Percentiles rank a stretch among this genome's conserved stretches.
Evolutionary conservation across 2,329 filamentous ascomycete species (phyloP).

Genomic region (Pseudopithomyces chartarum): DNA sequence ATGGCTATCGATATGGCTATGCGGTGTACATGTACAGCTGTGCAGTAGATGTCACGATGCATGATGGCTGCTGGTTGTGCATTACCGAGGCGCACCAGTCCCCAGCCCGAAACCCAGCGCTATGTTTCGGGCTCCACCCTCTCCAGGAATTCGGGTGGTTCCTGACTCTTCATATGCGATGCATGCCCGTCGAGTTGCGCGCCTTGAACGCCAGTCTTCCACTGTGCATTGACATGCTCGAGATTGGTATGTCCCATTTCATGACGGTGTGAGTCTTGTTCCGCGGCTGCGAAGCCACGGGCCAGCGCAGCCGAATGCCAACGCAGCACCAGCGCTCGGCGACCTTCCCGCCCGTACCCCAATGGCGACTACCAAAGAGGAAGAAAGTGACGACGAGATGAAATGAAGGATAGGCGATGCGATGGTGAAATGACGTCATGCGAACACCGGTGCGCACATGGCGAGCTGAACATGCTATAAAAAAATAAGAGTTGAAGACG

Average conservation of each 20-base stretch:
- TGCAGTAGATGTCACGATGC: conserved; percentile 39
- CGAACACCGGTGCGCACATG: conserved; percentile 16
- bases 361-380: not conserved
- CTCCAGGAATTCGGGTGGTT: conserved; percentile 30
- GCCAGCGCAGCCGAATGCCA: conserved; percentile 20
- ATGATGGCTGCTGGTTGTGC: conserved; percentile 18
- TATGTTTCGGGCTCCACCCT: conserved; percentile 32
- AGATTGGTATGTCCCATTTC: not conserved
- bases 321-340: conserved; percentile 22
- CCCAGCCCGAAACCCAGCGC: conserved; percentile 30
- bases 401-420: not conserved
- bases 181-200: conserved; percentile 5
- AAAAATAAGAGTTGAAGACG: conserved; percentile 14
- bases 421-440: conserved; percentile 27
- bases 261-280: not conserved
- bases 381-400: conserved; percentile 1
- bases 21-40: conserved; percentile 42
- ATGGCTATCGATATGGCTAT: conserved; percentile 12
- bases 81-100: conserved; percentile 27
- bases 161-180: conserved; percentile 29
- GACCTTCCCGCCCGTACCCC: conserved; percentile 4
- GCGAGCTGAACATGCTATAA: conserved; percentile 8
- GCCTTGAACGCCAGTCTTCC: not conserved
- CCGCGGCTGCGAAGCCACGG: conserved; percentile 9
- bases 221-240: conserved; percentile 4